Base-by-base conservation (phyloP, 352 stramenopile species). In the Pseudoperonospora humuli region DNA sequence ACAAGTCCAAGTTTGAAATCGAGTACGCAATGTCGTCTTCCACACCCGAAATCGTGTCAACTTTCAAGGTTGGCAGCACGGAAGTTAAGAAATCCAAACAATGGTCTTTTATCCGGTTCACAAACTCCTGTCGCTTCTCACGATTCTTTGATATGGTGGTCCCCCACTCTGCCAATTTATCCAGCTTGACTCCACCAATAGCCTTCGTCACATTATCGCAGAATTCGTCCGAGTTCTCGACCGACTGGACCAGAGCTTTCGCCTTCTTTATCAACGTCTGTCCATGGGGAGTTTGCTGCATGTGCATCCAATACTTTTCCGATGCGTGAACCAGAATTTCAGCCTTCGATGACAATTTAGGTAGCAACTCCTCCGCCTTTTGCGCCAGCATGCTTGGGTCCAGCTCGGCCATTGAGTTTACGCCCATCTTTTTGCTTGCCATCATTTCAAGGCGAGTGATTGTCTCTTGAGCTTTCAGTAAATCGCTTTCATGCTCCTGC, bases 41-140 rank as follows among this genome's bases (percentile, higher is more conserved):
- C 3, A 85, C 60, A 7, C 80, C 80, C 9, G 71, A 67, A 50
- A 93, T 87, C 27, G 74, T 87, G 40, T 90, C 77, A 23, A 93
- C 53, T 47, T 89, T 82, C 42, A 93, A 86, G 24, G 77, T 79
- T 21, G 80, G 80, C 15, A 93, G 48, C 15, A 93, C 80, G 0
- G 80, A 93, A 50, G 79, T 85, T 43, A 93, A 85, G 33, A 93
- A 93, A 47, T 93, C 77, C 5, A 93, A 60, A 26, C 77, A 90
- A 33, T 88, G 72, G 40, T 93, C 68, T 37, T 93, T 93, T 49
- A 93, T 64, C 14, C 64, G 67, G 48, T 93, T 65, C 11, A 90
- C 63, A 29, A 90, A 87, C 33, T 75, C 70, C 47, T 93, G 80
- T 1, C 80, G 67, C 39, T 87, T 86, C 34, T 82, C 61, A 4